Conservation (phyloP, 2,329 filamentous ascomycete genomes). For the Raffaelea arxii region DNA sequence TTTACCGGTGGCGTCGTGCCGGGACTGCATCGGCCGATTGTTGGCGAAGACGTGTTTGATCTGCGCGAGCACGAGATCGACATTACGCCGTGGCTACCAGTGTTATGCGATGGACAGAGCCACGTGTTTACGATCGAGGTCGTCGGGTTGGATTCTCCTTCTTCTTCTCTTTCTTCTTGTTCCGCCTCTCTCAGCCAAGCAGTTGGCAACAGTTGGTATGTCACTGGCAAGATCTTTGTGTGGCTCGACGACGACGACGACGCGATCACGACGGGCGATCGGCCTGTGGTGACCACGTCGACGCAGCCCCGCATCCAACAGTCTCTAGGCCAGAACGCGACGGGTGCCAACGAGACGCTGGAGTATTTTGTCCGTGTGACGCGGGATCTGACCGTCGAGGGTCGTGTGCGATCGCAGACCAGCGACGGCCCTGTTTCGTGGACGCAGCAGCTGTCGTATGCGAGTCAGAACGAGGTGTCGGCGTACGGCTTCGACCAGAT, state of each 20-base stretch:
- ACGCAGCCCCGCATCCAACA: slow-evolving; percentile 35
- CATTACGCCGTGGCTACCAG: slow-evolving; percentile 63
- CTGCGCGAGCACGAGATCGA: slow-evolving; percentile 74
- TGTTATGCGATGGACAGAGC: slow-evolving; percentile 53
- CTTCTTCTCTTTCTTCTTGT: no score
- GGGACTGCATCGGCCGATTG: slow-evolving; percentile 67
- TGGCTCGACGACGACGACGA: slow-evolving; percentile 49
- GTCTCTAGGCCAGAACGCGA: slow-evolving; percentile 29
- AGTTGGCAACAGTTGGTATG: slow-evolving; percentile 60
- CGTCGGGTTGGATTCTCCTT: slow-evolving; percentile 45
- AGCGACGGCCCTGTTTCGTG: slow-evolving; percentile 32
- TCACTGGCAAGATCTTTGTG: slow-evolving; percentile 73
- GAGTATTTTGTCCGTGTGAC: slow-evolving; percentile 46
- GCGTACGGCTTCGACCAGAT: slow-evolving; percentile 31
- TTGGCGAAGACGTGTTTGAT: slow-evolving; percentile 71
- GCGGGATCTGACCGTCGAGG: slow-evolving; percentile 44
- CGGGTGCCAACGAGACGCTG: slow-evolving; percentile 50
- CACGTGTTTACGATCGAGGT: slow-evolving; percentile 63
- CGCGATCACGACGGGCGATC: slow-evolving; percentile 38
- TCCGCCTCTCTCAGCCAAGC: slow-evolving; percentile 37
- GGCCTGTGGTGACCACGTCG: slow-evolving; percentile 12
- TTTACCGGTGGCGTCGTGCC: slow-evolving; percentile 76
- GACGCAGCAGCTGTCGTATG: slow-evolving; percentile 48
- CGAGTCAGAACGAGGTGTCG: slow-evolving; percentile 37
- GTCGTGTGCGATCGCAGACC: slow-evolving; percentile 39